Percentiles rank a stretch among this genome's conserved stretches.
Evolutionary conservation across 2,329 filamentous ascomycete species (phyloP).

Genomic region (Dothideomycetidae sp.): DNA sequence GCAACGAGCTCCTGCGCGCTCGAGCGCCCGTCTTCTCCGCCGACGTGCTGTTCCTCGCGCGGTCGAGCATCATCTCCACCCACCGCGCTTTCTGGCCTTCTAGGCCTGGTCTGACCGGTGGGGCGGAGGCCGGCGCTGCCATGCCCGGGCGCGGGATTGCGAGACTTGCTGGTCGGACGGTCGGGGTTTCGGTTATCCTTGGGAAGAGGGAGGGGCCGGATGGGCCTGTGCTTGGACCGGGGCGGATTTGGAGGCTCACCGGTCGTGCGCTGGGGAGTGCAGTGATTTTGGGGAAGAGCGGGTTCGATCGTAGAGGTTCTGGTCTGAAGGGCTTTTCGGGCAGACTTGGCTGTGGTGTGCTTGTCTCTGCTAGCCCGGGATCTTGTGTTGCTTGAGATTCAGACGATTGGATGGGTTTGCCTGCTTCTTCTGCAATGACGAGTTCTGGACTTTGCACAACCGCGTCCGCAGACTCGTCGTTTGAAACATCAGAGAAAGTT

Average conservation of each 20-base stretch:
- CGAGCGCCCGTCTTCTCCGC: constrained; percentile 27
- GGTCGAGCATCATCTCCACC: constrained; percentile 72
- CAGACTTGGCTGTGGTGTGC: neutral
- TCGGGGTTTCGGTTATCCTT: constrained; percentile 7
- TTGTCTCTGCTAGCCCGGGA: neutral
- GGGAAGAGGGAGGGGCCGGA: neutral
- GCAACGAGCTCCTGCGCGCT: constrained; percentile 36
- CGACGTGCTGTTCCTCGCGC: constrained; percentile 53
- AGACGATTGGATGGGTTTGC: neutral
- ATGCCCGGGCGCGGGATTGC: neutral
- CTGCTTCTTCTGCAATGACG: neutral
- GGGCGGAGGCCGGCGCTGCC: constrained; percentile 5
- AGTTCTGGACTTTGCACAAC: neutral
- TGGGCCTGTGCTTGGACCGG: neutral
- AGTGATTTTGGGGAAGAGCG: constrained; percentile 6
- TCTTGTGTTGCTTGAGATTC: constrained; percentile 1
- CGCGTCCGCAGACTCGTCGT: neutral
- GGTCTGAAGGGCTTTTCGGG: constrained; percentile 1
- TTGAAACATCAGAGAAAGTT: neutral
- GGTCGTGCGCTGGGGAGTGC: constrained; percentile 1
- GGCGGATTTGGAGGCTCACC: neutral
- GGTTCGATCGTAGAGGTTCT: constrained; percentile 2
- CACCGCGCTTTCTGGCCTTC: constrained; percentile 59
- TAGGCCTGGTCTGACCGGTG: constrained; percentile 39
- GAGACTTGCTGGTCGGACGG: neutral